Percentiles rank a stretch among this genome's conserved stretches.
Conservation (phyloP, 352 stramenopile species). For the Peronospora belbahrii region DNA sequence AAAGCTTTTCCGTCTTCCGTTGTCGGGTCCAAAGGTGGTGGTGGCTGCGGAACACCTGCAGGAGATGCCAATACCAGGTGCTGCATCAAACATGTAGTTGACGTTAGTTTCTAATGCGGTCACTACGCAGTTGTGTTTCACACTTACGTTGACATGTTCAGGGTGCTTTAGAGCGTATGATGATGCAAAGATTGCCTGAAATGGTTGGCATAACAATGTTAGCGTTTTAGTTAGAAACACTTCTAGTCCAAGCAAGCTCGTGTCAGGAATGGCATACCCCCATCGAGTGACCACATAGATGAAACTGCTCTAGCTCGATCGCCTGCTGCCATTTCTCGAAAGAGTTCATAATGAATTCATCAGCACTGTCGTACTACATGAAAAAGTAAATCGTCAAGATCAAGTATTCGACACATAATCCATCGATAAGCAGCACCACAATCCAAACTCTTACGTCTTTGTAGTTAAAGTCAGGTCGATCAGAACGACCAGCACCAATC, state of each 20-base stretch:
- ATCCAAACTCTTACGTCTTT: conserved; percentile 38
- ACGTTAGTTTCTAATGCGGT: not conserved
- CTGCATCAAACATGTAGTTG: conserved; percentile 14
- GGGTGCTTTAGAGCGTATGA: conserved; percentile 61
- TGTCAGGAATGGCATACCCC: conserved; percentile 30
- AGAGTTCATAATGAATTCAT: conserved; percentile 57
- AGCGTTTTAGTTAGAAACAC: not conserved
- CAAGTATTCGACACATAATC: not conserved
- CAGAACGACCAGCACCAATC: conserved; percentile 72
- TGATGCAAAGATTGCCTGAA: conserved; percentile 74
- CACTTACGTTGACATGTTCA: conserved; percentile 50
- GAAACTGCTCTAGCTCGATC: conserved; percentile 56
- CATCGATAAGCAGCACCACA: not conserved
- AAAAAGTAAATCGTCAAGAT: not conserved
- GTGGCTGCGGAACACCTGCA: conserved; percentile 51
- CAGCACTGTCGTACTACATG: conserved; percentile 62
- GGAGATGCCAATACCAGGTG: conserved; percentile 73
- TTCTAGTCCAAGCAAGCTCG: not conserved
- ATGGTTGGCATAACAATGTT: not conserved
- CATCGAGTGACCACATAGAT: conserved; percentile 78
- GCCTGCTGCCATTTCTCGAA: conserved; percentile 79
- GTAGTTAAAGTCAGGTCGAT: conserved; percentile 65
- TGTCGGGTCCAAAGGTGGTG: conserved; percentile 33
- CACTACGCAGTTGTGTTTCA: not conserved
- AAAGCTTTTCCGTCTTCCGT: conserved; percentile 29